phyloP scores from a whole-genome alignment of 1,284 basidiomycete species.

The Leccinum subrobustum region DNA sequence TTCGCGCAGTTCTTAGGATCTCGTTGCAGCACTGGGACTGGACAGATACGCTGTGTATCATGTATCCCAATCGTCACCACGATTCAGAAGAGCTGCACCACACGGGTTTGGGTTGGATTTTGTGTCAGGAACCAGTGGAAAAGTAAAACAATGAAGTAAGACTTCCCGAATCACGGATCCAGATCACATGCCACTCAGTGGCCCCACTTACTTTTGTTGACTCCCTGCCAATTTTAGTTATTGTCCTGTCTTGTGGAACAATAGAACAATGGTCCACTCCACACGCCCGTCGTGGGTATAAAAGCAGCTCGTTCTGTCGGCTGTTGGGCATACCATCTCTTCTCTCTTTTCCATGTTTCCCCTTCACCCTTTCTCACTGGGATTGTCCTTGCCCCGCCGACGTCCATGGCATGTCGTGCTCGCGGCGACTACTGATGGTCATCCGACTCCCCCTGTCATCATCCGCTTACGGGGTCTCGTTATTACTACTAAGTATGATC shows the following conservation, averaged over 20 bases:
- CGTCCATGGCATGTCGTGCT: constrained; percentile 9
- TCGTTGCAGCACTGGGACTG: no score
- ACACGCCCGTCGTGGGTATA: constrained; percentile 10
- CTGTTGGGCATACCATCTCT: constrained; percentile 1
- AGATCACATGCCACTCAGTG: no score
- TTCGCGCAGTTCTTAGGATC: no score
- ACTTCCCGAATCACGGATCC: no score
- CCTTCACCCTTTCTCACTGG: not conserved
- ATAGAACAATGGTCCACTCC: not conserved
- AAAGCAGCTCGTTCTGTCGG: constrained; percentile 3
- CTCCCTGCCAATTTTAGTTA: not conserved
- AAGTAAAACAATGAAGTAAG: no score
- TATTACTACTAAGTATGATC: not conserved
- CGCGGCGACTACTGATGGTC: not conserved
- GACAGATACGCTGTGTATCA: no score
- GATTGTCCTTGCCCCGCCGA: constrained; percentile 1
- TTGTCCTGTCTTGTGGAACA: not conserved
- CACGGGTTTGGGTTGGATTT: no score
- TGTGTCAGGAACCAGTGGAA: no score
- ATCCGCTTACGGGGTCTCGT: constrained; percentile 18
- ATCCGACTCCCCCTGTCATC: constrained; percentile 22
- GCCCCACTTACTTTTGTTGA: not conserved
- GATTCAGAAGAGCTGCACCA: no score
- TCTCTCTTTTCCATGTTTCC: constrained; percentile 8
- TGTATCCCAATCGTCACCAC: no score